phyloP scores from a whole-genome alignment of 345 rosid genomes.

The Kernera saxatilis region DNA sequence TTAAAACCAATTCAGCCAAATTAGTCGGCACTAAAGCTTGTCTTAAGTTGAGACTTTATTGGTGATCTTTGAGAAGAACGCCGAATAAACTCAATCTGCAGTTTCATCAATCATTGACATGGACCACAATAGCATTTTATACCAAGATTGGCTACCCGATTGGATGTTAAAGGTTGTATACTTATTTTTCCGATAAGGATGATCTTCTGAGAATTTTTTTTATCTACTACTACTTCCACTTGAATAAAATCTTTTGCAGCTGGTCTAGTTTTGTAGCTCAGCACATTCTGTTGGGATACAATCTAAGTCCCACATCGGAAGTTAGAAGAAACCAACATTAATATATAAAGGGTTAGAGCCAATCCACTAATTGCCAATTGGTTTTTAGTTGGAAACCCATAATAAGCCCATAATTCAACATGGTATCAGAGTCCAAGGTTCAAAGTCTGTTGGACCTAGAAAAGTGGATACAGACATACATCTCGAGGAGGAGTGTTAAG shows the following conservation, averaged over 20 bases:
- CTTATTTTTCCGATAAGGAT: constrained; percentile 89
- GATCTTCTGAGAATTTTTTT: constrained; percentile 85
- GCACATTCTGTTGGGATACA: no score
- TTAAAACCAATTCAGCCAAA: neutral
- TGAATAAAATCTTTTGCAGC: constrained; percentile 86
- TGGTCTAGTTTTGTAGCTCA: constrained; percentile 78
- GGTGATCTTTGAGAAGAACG: neutral
- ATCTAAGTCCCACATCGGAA: no score
- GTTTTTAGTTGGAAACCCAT: no score
- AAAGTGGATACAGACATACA: no score
- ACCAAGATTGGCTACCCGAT: neutral
- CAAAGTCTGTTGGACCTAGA: no score
- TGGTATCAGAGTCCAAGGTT: no score
- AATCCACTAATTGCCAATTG: no score
- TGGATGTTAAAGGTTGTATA: neutral
- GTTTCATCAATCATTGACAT: neutral
- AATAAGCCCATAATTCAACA: no score
- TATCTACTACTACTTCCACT: constrained; percentile 92
- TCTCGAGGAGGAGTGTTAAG: no score
- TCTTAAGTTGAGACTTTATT: neutral
- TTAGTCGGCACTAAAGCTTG: neutral
- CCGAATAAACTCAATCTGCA: neutral
- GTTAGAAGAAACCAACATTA: no score
- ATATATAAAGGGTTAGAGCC: no score
- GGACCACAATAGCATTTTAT: neutral